phyloP scores from a whole-genome alignment of 257 asterid species.

The Scutellaria galericulata region DNA sequence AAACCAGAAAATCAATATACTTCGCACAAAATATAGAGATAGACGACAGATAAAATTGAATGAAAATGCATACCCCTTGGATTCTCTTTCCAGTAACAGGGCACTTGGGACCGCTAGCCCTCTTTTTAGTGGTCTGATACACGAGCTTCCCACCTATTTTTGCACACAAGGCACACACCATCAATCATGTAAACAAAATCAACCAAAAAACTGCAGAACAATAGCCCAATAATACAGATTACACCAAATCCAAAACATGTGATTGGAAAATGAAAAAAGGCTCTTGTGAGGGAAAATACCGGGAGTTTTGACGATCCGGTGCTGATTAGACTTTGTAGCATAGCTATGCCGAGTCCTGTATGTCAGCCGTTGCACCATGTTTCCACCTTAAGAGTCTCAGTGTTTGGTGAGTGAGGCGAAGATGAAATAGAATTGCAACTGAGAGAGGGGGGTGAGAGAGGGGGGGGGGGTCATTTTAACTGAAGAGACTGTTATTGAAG shows the following conservation, averaged over 20 bases:
- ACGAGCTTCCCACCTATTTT: conserved; percentile 74
- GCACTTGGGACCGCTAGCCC: conserved; percentile 84
- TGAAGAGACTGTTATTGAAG: background rate
- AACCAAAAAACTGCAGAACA: background rate
- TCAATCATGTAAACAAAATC: background rate
- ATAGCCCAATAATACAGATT: background rate
- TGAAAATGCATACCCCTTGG: conserved; percentile 60
- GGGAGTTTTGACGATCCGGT: conserved; percentile 83
- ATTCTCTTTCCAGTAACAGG: conserved; percentile 88
- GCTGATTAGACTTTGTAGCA: conserved; percentile 89
- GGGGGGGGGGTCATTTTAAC: background rate
- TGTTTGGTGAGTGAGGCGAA: conserved; percentile 31
- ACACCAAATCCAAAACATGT: background rate
- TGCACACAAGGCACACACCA: background rate
- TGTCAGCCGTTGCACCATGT: conserved; percentile 83
- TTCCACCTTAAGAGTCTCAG: conserved; percentile 16
- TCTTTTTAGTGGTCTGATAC: conserved; percentile 76
- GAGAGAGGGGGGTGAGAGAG: background rate
- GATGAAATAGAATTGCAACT: background rate
- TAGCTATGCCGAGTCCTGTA: conserved; percentile 80
- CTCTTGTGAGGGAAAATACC: conserved; percentile 40
- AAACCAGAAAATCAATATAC: background rate
- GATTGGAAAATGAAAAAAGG: background rate
- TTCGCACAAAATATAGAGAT: background rate
- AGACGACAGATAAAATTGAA: background rate